Evolutionary conservation across 179 eudicot genomes (phyloP).

Genomic region (Vitellaria paradoxa): DNA sequence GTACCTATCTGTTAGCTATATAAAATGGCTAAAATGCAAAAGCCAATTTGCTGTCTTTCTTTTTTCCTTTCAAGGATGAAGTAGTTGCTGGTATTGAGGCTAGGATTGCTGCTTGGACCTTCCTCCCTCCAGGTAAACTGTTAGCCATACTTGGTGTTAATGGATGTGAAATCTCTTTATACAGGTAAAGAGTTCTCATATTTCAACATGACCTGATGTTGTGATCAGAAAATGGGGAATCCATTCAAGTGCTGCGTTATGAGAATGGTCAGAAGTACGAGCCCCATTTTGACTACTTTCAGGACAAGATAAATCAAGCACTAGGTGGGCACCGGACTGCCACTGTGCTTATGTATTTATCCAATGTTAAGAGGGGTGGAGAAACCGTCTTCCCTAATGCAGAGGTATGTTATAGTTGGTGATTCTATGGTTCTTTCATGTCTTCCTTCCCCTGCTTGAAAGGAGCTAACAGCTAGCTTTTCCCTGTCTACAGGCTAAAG

Average conservation of each 20-base stretch:
- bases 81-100: constrained; percentile 65
- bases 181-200: not conserved
- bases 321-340: constrained; percentile 87
- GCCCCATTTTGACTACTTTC: constrained; percentile 87
- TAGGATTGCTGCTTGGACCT: constrained; percentile 86
- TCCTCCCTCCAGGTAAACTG: constrained; percentile 73
- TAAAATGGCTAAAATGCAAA: not conserved
- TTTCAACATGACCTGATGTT: constrained; percentile 15
- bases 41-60: not conserved
- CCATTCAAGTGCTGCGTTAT: constrained; percentile 76
- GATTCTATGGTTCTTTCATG: not conserved
- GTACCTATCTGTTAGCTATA: not conserved
- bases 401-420: constrained; percentile 34
- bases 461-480: constrained; percentile 5
- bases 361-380: constrained; percentile 70
- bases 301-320: constrained; percentile 69
- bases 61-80: constrained; percentile 52
- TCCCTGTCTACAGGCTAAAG: constrained; percentile 35
- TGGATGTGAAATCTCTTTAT: not conserved
- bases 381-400: constrained; percentile 77
- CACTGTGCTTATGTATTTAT: constrained; percentile 87
- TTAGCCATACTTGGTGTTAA: not conserved
- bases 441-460: constrained; percentile 5
- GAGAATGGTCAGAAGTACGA: constrained; percentile 93
- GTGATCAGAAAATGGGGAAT: constrained; percentile 78